A percentile compares a stretch with the other conserved stretches of the same genome.
phyloP scores from a whole-genome alignment of 1,284 basidiomycete genomes.

The Moesziomyces globuligerus region DNA sequence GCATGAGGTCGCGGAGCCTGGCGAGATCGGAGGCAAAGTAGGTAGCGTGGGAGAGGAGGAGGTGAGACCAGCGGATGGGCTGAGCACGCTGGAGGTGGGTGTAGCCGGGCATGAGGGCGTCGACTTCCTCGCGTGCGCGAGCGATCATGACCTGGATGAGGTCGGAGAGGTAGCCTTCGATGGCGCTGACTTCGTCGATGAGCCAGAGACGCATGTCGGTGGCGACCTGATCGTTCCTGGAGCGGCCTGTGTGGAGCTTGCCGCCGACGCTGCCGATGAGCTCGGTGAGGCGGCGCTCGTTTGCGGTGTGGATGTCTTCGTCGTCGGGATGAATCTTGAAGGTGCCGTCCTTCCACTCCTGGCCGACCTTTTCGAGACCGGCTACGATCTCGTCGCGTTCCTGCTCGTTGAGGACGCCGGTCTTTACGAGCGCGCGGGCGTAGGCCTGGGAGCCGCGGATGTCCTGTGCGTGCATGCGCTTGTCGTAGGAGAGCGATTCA shows the following conservation, averaged over 20 bases:
- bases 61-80: slow-evolving; percentile 98
- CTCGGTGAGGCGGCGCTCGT: slow-evolving; percentile 92
- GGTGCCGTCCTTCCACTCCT: slow-evolving; percentile 77
- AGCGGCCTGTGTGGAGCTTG: slow-evolving; percentile 84
- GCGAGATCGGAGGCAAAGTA: slow-evolving; percentile 88
- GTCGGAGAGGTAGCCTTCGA: slow-evolving; percentile 79
- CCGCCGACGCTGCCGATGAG: slow-evolving; percentile 77
- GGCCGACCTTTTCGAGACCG: slow-evolving; percentile 80
- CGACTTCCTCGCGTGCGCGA: slow-evolving; percentile 89
- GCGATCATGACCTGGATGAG: slow-evolving; percentile 88
- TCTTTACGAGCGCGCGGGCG: slow-evolving; percentile 82
- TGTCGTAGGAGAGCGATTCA: slow-evolving; percentile 87
- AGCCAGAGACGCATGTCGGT: slow-evolving; percentile 98
- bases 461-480: slow-evolving; percentile 90
- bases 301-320: slow-evolving; percentile 99
- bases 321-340: slow-evolving; percentile 75
- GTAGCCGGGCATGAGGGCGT: slow-evolving; percentile 91
- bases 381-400: slow-evolving; percentile 77
- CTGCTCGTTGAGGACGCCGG: slow-evolving; percentile 80
- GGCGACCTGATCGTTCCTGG: slow-evolving; percentile 96
- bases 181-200: slow-evolving; percentile 78
- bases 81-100: slow-evolving; percentile 86
- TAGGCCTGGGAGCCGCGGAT: slow-evolving; percentile 95
- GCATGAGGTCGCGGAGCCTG: slow-evolving; percentile 81
- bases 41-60: slow-evolving; percentile 92